Conservation (phyloP, 495 filamentous ascomycete genomes). For the Neurospora terricola region DNA sequence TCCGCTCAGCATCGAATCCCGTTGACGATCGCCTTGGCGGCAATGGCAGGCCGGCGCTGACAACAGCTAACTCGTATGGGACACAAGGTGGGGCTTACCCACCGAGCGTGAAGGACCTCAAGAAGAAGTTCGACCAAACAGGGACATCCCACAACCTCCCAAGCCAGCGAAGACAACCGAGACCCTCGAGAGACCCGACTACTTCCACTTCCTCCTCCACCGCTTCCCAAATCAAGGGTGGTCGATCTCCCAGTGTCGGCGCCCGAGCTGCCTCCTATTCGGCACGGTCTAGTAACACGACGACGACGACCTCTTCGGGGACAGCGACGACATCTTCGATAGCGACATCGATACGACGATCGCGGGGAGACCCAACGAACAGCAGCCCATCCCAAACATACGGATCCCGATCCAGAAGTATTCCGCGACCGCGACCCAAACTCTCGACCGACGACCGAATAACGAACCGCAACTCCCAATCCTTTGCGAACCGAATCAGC, state of each 20-base stretch:
- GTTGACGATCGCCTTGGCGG: slow-evolving; percentile 27
- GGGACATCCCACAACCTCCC: neutral
- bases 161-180: neutral
- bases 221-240: slow-evolving; percentile 25
- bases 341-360: neutral
- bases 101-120: slow-evolving; percentile 45
- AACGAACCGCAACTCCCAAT: slow-evolving; percentile 30
- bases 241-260: slow-evolving; percentile 15
- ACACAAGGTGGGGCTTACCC: slow-evolving; percentile 18
- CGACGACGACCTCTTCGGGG: slow-evolving; percentile 15
- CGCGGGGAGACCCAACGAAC: neutral
- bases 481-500: slow-evolving; percentile 42
- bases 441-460: neutral
- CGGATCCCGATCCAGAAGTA: neutral
- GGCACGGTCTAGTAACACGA: slow-evolving; percentile 22
- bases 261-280: slow-evolving; percentile 25
- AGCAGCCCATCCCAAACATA: neutral
- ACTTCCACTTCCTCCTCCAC: neutral
- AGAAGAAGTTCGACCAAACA: slow-evolving; percentile 42
- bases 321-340: neutral
- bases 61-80: slow-evolving; percentile 15
- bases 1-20: slow-evolving; percentile 42
- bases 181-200: neutral
- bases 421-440: neutral
- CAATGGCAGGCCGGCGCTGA: slow-evolving; percentile 17